Evolutionary conservation across 2,329 filamentous ascomycete species (phyloP).

Genomic region (Aureobasidium subglaciale): DNA sequence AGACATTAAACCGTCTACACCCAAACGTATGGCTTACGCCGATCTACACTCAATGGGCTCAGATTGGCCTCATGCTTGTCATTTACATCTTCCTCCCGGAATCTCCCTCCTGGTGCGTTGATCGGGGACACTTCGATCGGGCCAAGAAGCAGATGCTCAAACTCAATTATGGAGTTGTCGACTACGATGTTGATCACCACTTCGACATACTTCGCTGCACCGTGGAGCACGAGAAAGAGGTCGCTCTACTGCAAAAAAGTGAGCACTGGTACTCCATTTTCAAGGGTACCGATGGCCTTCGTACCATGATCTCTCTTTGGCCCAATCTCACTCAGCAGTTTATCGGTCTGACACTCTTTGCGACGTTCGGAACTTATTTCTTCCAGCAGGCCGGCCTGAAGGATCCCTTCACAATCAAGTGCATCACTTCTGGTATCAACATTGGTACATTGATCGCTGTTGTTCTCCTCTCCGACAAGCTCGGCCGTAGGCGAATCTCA

Average conservation of each 20-base stretch:
- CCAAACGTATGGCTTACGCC: constrained; percentile 26
- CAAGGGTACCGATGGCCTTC: constrained; percentile 32
- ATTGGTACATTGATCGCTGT: constrained; percentile 37
- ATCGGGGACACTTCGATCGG: constrained; percentile 18
- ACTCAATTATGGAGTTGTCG: too few species aligned
- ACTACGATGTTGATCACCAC: constrained; percentile 31
- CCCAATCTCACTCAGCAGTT: constrained; percentile 37
- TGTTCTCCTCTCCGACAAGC: too few species aligned
- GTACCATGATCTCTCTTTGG: constrained; percentile 34
- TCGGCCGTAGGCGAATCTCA: too few species aligned
- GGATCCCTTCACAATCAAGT: constrained; percentile 38
- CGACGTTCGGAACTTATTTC: constrained; percentile 36
- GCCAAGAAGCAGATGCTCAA: too few species aligned
- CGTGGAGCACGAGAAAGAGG: too few species aligned
- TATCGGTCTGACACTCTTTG: constrained; percentile 34
- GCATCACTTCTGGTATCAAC: too few species aligned
- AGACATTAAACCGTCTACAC: constrained; percentile 32
- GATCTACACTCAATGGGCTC: constrained; percentile 42
- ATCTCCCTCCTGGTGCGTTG: constrained; percentile 31
- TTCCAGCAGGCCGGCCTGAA: constrained; percentile 37
- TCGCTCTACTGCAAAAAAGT: too few species aligned
- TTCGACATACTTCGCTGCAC: too few species aligned
- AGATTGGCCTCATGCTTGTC: constrained; percentile 35
- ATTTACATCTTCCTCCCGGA: constrained; percentile 36
- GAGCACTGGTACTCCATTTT: too few species aligned